Percentiles rank a stretch among this genome's conserved stretches.
Evolutionary conservation across 139 green algal genomes (phyloP).

Genomic region (Coelastrella sp.): DNA sequence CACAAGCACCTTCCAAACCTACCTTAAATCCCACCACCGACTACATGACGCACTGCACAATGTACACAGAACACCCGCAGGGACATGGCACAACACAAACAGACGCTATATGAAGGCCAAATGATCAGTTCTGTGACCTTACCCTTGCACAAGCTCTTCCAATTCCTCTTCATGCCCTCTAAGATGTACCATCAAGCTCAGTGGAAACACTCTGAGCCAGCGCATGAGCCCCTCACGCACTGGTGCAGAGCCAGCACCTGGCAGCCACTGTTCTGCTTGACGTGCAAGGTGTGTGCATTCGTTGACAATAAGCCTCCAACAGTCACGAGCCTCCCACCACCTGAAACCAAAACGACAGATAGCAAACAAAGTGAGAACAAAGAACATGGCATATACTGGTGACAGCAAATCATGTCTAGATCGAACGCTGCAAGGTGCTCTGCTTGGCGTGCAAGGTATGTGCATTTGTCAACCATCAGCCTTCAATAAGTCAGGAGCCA

Average conservation of each 20-base stretch:
- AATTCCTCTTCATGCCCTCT: slow-evolving; percentile 28
- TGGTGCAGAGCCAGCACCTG: neutral
- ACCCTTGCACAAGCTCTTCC: neutral
- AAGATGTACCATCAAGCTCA: slow-evolving; percentile 45
- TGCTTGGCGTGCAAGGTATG: slow-evolving; percentile 6
- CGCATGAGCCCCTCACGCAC: slow-evolving; percentile 34
- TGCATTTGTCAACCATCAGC: slow-evolving; percentile 33
- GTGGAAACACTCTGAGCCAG: slow-evolving; percentile 49
- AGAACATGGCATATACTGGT: too few relatives aligned
- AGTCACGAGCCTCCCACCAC: slow-evolving; percentile 44
- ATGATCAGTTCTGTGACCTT: neutral
- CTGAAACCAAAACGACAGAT: too few relatives aligned
- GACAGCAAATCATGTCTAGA: too few relatives aligned
- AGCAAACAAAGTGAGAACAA: too few relatives aligned
- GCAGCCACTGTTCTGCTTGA: slow-evolving; percentile 40
- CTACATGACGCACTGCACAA: too few relatives aligned
- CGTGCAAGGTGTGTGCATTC: slow-evolving; percentile 33
- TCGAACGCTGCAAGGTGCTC: too few relatives aligned
- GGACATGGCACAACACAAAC: too few relatives aligned
- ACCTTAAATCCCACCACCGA: too few relatives aligned
- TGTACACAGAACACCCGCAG: too few relatives aligned
- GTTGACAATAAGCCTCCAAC: slow-evolving; percentile 41
- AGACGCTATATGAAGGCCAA: too few relatives aligned
- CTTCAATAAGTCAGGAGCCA: slow-evolving; percentile 23
- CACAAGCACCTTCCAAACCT: too few relatives aligned